These are phyloP conservation scores for Clarkia xantiana DNA, from an alignment of 345 rosid species.

Conservation along the genomic window DNA sequence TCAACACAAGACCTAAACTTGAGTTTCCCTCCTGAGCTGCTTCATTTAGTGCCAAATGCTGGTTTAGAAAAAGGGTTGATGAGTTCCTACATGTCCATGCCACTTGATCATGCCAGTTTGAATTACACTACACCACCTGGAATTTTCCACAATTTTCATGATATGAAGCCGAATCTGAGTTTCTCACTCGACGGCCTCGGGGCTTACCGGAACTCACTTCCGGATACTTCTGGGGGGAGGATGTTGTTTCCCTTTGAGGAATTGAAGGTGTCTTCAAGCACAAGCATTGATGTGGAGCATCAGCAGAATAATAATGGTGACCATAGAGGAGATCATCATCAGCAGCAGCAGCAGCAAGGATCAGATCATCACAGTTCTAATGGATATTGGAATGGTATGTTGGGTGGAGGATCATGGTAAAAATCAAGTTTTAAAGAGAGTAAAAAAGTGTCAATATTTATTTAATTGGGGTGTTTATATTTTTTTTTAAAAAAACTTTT, in stretches of 20 bases:
- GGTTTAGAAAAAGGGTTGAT: slow-evolving; percentile 17
- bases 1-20: slow-evolving; percentile 69
- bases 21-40: slow-evolving; percentile 62
- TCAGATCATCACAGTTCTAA: slow-evolving; percentile 19
- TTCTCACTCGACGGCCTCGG: slow-evolving; percentile 66
- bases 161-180: slow-evolving; percentile 63
- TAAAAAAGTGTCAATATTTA: slow-evolving; percentile 10
- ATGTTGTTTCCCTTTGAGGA: slow-evolving; percentile 88
- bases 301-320: slow-evolving; percentile 19
- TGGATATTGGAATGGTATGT: slow-evolving; percentile 91
- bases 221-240: slow-evolving; percentile 22
- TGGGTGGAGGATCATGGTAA: slow-evolving; percentile 96
- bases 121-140: slow-evolving; percentile 38
- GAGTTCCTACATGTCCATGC: slow-evolving; percentile 58
- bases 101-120: slow-evolving; percentile 19
- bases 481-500: slow-evolving; percentile 9
- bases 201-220: slow-evolving; percentile 33
- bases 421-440: slow-evolving; percentile 8
- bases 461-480: slow-evolving; percentile 13
- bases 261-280: slow-evolving; percentile 59
- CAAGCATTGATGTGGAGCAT: slow-evolving; percentile 9
- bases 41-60: slow-evolving; percentile 4
- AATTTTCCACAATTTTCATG: slow-evolving; percentile 40
- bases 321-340: slow-evolving; percentile 20
- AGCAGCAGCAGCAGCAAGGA: slow-evolving; percentile 5